Conservation (phyloP, 768 basidiomycete genomes). For the Leccinellum rugosiceps region DNA sequence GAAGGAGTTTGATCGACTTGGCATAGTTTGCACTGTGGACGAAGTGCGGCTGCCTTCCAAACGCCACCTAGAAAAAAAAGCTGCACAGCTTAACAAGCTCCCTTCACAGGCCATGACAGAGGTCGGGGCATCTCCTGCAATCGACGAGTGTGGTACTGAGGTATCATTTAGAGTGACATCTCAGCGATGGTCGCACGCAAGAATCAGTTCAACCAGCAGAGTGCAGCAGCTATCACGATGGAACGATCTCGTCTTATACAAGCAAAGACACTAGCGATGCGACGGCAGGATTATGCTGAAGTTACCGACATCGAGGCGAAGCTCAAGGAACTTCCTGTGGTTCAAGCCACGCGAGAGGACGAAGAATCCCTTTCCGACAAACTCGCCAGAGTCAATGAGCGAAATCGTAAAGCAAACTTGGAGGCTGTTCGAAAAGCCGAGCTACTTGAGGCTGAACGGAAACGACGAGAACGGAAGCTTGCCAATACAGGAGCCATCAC, state of each 20-base stretch:
- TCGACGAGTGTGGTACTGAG: conserved; percentile 9
- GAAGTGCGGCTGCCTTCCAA: conserved; percentile 66
- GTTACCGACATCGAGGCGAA: conserved; percentile 59
- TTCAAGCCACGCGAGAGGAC: conserved; percentile 22
- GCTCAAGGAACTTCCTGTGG: conserved; percentile 48
- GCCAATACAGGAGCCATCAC: conserved; percentile 39
- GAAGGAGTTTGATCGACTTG: conserved; percentile 72
- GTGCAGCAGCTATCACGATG: conserved; percentile 37
- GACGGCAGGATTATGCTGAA: conserved; percentile 68
- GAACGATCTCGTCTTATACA: conserved; percentile 69
- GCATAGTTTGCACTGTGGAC: conserved; percentile 42
- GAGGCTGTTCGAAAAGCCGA: conserved; percentile 81
- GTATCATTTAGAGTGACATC: conserved; percentile 65
- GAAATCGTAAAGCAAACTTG: conserved; percentile 80
- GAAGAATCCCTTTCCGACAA: conserved; percentile 40
- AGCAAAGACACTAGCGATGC: conserved; percentile 67
- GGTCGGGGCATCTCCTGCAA: conserved; percentile 40
- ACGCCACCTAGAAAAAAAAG: conserved; percentile 63
- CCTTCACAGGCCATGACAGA: conserved; percentile 70
- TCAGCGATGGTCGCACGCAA: conserved; percentile 74
- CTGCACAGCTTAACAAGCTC: conserved; percentile 56
- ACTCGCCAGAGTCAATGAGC: conserved; percentile 82
- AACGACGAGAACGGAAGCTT: conserved; percentile 64
- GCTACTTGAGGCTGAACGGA: conserved; percentile 62
- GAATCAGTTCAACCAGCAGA: conserved; percentile 38